phyloP scores from a whole-genome alignment of 306 rosid genomes.

The Aeschynomene evenia region DNA sequence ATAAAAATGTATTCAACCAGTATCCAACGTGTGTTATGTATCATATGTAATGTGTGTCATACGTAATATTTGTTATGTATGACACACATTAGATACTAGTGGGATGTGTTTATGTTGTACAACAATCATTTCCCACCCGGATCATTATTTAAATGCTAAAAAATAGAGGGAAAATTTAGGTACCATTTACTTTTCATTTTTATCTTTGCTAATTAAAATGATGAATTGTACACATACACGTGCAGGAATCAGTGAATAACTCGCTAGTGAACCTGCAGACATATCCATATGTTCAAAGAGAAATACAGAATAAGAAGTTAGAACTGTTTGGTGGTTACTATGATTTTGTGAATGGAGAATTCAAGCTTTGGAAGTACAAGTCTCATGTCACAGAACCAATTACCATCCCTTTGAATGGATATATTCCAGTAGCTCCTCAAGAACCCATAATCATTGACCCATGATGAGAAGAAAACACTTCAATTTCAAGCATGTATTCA shows the following conservation, averaged over 20 bases:
- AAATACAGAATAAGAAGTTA: constrained; percentile 19
- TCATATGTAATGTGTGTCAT: too few relatives aligned
- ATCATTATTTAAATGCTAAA: too few relatives aligned
- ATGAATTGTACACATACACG: neutral
- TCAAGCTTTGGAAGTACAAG: constrained; percentile 51
- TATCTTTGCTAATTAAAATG: neutral
- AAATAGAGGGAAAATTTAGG: too few relatives aligned
- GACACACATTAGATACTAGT: too few relatives aligned
- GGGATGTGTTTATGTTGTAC: too few relatives aligned
- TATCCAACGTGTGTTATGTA: too few relatives aligned
- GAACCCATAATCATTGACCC: neutral
- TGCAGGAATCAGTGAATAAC: constrained; percentile 68
- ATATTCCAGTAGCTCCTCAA: neutral
- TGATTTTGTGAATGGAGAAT: constrained; percentile 54
- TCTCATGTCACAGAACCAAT: constrained; percentile 26
- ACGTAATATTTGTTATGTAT: too few relatives aligned
- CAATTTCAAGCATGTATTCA: neutral
- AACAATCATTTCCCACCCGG: too few relatives aligned
- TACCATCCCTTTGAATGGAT: constrained; percentile 13
- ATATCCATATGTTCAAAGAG: constrained; percentile 52
- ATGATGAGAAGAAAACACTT: neutral
- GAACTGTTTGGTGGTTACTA: constrained; percentile 54
- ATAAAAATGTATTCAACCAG: too few relatives aligned
- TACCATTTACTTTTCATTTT: neutral
- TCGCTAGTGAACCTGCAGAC: constrained; percentile 48